Conservation (phyloP, 495 filamentous ascomycete genomes). For the Pyronema omphalodes region DNA sequence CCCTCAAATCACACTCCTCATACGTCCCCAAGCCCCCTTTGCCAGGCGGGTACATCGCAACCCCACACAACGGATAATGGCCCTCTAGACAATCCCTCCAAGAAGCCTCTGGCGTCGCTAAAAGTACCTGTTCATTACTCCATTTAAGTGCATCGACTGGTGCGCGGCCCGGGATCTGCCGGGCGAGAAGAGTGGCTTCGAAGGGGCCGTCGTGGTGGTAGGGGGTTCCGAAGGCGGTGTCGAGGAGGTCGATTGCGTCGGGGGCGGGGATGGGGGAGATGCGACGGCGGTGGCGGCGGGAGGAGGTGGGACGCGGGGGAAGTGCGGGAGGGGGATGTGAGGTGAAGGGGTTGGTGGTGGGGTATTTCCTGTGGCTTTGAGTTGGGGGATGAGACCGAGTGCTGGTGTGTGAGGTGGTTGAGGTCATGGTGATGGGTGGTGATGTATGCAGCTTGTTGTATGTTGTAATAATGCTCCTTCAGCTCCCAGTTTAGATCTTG, state of each 20-base stretch:
- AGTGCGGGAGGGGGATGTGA: background rate
- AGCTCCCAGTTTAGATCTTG: too few species aligned
- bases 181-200: constrained; percentile 63
- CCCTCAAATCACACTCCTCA: constrained; percentile 61
- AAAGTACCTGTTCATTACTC: constrained; percentile 59
- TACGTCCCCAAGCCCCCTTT: constrained; percentile 55
- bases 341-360: background rate
- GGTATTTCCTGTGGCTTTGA: background rate
- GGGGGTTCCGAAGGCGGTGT: constrained; percentile 35
- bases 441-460: too few species aligned
- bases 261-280: constrained; percentile 42
- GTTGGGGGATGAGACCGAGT: background rate
- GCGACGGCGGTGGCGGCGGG: constrained; percentile 24
- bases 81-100: constrained; percentile 53
- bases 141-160: constrained; percentile 61
- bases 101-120: constrained; percentile 66
- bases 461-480: too few species aligned
- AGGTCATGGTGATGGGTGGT: too few species aligned
- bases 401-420: background rate
- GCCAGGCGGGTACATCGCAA: constrained; percentile 52
- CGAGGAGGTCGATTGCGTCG: constrained; percentile 68
- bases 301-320: background rate
- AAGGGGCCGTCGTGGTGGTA: constrained; percentile 93
- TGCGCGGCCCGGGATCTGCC: constrained; percentile 34
- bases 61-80: constrained; percentile 73